Conservation (phyloP, 2,329 filamentous ascomycete genomes). For the Diatrype stigma region DNA sequence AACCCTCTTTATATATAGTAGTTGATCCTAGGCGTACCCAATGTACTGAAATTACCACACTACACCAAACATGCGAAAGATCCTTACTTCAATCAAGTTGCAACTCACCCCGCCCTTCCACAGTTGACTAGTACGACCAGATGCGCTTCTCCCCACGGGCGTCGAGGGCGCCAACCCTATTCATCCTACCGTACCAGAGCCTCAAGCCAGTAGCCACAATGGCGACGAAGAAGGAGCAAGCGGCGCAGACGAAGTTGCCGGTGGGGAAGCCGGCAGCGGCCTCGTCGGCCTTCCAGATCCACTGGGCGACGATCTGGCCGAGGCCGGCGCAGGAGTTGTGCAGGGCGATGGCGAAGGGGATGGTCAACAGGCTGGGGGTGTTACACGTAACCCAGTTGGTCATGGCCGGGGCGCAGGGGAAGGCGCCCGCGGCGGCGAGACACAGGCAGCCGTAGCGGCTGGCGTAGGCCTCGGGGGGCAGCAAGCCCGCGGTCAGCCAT, state of each 20-base stretch:
- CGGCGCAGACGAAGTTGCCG: conserved; percentile 35
- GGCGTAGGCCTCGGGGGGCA: conserved; percentile 20
- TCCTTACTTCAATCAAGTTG: too few species aligned
- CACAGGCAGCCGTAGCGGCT: conserved; percentile 32
- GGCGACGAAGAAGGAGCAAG: conserved; percentile 30
- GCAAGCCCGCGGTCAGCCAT: conserved; percentile 27
- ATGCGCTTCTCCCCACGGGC: conserved; percentile 16
- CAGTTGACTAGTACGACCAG: conserved; percentile 23
- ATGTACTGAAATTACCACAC: too few species aligned
- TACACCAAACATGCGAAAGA: too few species aligned
- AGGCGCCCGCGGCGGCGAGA: conserved; percentile 32
- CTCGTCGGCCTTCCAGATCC: conserved; percentile 33
- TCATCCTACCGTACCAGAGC: conserved; percentile 20
- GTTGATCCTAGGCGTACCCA: too few species aligned
- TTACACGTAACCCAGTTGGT: conserved; percentile 36
- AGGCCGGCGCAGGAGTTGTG: conserved; percentile 34
- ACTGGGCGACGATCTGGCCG: conserved; percentile 34
- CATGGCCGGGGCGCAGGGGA: conserved; percentile 31
- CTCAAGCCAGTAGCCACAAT: conserved; percentile 14
- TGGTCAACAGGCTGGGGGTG: conserved; percentile 30
- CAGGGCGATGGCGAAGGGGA: conserved; percentile 33
- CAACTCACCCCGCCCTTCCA: too few species aligned
- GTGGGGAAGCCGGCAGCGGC: conserved; percentile 30
- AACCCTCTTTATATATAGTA: too few species aligned
- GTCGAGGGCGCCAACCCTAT: conserved; percentile 13